Conservation (phyloP, 2,329 filamentous ascomycete genomes). For the Cladophialophora exuberans region DNA sequence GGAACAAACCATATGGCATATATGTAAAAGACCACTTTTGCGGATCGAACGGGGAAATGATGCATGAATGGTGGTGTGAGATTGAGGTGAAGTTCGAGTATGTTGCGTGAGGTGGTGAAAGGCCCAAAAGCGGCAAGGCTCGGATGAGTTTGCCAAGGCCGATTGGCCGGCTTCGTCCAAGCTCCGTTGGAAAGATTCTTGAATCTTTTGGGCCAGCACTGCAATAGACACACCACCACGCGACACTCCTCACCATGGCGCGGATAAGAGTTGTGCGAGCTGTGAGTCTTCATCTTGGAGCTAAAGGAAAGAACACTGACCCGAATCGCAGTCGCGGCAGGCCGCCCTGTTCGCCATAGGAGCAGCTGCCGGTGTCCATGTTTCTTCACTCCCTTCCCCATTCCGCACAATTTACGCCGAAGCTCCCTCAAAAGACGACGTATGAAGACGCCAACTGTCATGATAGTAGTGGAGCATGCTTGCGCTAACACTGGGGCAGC, state of each 20-base stretch:
- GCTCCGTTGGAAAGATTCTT: constrained; percentile 6
- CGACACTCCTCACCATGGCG: constrained; percentile 22
- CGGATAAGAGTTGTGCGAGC: constrained; percentile 25
- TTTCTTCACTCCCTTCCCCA: constrained; percentile 37
- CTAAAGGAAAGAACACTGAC: constrained; percentile 11
- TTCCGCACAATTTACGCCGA: constrained; percentile 48
- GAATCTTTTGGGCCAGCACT: not conserved
- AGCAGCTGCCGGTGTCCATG: constrained; percentile 27
- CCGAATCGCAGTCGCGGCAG: constrained; percentile 16
- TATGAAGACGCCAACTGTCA: constrained; percentile 24
- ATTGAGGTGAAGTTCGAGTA: too few relatives aligned
- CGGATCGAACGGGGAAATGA: too few relatives aligned
- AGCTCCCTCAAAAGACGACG: constrained; percentile 40
- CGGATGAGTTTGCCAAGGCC: too few relatives aligned
- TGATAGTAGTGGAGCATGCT: not conserved
- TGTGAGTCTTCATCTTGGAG: constrained; percentile 18
- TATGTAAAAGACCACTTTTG: too few relatives aligned
- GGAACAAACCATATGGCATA: too few relatives aligned
- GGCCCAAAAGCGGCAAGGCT: too few relatives aligned
- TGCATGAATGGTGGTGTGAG: too few relatives aligned
- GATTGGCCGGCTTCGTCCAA: not conserved
- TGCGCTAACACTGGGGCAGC: constrained; percentile 27
- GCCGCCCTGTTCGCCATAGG: constrained; percentile 28
- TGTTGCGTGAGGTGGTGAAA: too few relatives aligned
- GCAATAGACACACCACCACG: not conserved